Evolutionary conservation across 2,329 filamentous ascomycete species (phyloP).

Genomic region (Verticillium longisporum): DNA sequence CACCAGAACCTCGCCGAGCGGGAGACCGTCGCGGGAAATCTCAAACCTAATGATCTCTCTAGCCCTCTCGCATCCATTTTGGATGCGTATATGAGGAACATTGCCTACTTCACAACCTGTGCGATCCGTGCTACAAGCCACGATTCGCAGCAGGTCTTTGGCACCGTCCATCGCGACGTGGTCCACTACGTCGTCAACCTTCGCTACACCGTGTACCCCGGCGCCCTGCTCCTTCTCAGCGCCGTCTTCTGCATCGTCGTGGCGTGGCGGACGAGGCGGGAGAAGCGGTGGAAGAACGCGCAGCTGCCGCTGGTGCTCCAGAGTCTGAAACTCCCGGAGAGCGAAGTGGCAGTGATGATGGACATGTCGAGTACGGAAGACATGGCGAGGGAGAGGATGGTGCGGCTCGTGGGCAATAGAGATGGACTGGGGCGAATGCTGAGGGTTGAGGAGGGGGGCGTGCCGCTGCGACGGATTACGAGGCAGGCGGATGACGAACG

Average conservation of each 20-base stretch:
- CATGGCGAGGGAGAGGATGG: background rate
- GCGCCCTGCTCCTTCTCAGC: background rate
- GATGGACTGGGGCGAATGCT: background rate
- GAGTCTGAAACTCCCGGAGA: background rate
- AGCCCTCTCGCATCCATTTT: background rate
- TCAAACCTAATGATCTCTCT: no score
- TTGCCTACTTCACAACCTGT: background rate
- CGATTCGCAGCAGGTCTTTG: background rate
- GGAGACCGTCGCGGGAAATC: background rate
- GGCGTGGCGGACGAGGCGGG: background rate
- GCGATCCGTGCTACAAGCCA: background rate
- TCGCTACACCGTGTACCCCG: background rate
- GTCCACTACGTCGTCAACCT: background rate
- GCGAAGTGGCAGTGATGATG: background rate
- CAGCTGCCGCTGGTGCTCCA: slow-evolving; percentile 2
- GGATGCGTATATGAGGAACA: background rate
- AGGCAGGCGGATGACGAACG: background rate
- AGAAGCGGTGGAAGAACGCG: background rate
- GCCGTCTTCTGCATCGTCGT: background rate
- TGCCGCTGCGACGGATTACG: background rate
- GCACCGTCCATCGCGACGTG: background rate
- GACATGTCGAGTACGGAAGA: background rate
- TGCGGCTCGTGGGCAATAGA: background rate
- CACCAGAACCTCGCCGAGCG: background rate
- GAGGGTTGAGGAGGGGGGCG: background rate